These are phyloP conservation scores for Rhizophora mangle DNA, from an alignment of 345 rosid species.

Conservation along the genomic window DNA sequence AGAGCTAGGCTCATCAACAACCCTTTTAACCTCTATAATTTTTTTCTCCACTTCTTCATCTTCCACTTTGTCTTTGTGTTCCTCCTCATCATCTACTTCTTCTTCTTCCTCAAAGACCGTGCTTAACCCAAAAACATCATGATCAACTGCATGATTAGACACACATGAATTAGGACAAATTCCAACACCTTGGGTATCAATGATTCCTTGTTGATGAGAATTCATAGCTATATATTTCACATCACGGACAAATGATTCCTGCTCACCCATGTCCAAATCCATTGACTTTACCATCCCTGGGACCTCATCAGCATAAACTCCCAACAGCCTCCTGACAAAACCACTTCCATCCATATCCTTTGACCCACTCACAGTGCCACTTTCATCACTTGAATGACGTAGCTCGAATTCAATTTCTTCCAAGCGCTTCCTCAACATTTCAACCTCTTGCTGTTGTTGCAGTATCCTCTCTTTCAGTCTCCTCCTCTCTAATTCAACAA, in stretches of 20 bases:
- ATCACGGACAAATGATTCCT: constrained; percentile 47
- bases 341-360: constrained; percentile 48
- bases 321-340: constrained; percentile 65
- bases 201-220: constrained; percentile 19
- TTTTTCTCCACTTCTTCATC: constrained; percentile 80
- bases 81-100: constrained; percentile 50
- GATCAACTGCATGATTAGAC: constrained; percentile 29
- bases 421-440: constrained; percentile 69
- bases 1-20: constrained; percentile 14
- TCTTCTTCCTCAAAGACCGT: constrained; percentile 95
- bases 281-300: constrained; percentile 93
- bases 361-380: constrained; percentile 23
- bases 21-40: constrained; percentile 67
- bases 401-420: constrained; percentile 69
- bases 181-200: constrained; percentile 24
- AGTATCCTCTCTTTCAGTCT: constrained; percentile 87
- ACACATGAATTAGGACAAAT: constrained; percentile 29
- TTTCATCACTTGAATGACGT: constrained; percentile 32
- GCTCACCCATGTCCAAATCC: constrained; percentile 90
- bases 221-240: constrained; percentile 31
- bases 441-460: constrained; percentile 85
- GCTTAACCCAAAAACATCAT: constrained; percentile 51
- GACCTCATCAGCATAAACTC: constrained; percentile 63
- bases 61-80: constrained; percentile 21
- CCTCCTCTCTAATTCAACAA: constrained; percentile 77